Conservation (phyloP, 2,329 filamentous ascomycete genomes). For the Penicillium vulpinum region DNA sequence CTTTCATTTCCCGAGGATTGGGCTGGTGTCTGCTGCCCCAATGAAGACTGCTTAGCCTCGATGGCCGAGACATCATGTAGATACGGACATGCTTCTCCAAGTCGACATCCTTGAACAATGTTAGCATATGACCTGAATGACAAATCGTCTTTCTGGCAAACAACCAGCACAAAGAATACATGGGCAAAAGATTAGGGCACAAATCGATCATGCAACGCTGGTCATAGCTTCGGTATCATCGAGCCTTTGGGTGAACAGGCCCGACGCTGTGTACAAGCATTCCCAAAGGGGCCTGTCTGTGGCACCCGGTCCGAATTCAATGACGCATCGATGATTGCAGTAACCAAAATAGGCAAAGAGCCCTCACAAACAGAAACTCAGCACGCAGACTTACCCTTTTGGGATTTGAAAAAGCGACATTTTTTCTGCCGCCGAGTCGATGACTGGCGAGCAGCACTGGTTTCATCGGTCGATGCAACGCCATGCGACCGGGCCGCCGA, state of each 20-base stretch:
- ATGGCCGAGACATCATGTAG: slow-evolving; percentile 43
- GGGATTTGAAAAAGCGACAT: slow-evolving; percentile 29
- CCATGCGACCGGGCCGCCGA: slow-evolving; percentile 32
- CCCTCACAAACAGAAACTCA: slow-evolving; percentile 8
- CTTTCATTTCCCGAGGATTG: slow-evolving; percentile 9
- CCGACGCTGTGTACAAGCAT: not conserved
- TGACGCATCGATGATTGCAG: not conserved
- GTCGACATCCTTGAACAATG: slow-evolving; percentile 49
- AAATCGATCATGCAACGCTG: not conserved
- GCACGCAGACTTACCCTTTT: slow-evolving; percentile 25
- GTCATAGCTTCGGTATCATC: slow-evolving; percentile 2
- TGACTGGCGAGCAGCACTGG: slow-evolving; percentile 18
- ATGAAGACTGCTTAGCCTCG: slow-evolving; percentile 16
- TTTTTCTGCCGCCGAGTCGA: slow-evolving; percentile 23
- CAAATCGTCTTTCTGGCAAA: not conserved
- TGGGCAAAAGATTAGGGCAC: not conserved
- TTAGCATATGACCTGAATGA: slow-evolving; percentile 21
- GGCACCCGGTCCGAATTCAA: slow-evolving; percentile 1
- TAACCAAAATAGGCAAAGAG: not conserved
- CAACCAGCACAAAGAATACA: not conserved
- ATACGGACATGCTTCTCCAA: slow-evolving; percentile 54
- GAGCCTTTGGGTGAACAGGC: not conserved
- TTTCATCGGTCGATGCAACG: slow-evolving; percentile 17
- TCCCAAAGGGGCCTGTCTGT: not conserved
- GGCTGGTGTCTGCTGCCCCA: slow-evolving; percentile 17